These are phyloP conservation scores for Aureobasidium pullulans DNA, from an alignment of 2,329 filamentous ascomycete genomes.

Conservation along the genomic window DNA sequence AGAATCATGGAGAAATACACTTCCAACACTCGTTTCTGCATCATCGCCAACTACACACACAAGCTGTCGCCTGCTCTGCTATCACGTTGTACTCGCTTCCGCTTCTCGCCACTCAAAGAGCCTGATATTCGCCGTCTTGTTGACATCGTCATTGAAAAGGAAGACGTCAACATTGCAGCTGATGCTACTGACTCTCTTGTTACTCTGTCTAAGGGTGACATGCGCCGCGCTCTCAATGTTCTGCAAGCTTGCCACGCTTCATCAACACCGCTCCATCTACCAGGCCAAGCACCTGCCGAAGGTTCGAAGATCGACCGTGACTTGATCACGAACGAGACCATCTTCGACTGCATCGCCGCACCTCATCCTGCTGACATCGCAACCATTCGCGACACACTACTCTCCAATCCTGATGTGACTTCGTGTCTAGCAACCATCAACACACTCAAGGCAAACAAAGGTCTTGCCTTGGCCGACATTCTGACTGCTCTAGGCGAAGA, in stretches of 20 bases:
- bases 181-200: constrained; percentile 81
- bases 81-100: constrained; percentile 87
- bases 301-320: constrained; percentile 64
- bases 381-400: constrained; percentile 74
- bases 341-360: constrained; percentile 95
- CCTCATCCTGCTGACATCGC: constrained; percentile 84
- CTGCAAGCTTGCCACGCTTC: constrained; percentile 94
- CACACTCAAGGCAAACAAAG: constrained; percentile 75
- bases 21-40: constrained; percentile 92
- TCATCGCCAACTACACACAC: constrained; percentile 98
- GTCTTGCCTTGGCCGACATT: constrained; percentile 87
- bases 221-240: constrained; percentile 90
- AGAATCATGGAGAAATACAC: constrained; percentile 99
- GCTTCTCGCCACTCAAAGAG: constrained; percentile 90
- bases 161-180: constrained; percentile 72
- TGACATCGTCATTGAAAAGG: constrained; percentile 81
- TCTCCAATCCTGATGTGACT: constrained; percentile 79
- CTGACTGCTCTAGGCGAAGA: constrained; percentile 80
- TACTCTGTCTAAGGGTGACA: constrained; percentile 84
- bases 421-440: constrained; percentile 84
- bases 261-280: constrained; percentile 54
- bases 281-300: constrained; percentile 39
- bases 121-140: constrained; percentile 76
- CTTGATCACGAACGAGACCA: constrained; percentile 80
- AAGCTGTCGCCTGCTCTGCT: constrained; percentile 90